phyloP scores from a whole-genome alignment of 192 early-diverging fungal species.

The Lobosporangium transversale region DNA sequence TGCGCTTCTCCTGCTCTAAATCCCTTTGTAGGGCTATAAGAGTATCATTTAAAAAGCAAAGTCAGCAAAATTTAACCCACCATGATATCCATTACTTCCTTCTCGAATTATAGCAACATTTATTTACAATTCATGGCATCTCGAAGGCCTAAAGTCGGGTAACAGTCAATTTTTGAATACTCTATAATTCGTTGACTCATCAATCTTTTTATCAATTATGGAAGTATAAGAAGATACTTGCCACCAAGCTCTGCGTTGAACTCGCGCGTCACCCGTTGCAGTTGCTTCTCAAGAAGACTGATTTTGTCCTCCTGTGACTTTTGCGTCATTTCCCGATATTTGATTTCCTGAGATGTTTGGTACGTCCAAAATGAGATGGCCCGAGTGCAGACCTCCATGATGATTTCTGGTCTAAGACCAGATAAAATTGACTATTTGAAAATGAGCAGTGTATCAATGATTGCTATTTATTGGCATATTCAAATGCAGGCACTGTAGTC shows the following conservation, averaged over 20 bases:
- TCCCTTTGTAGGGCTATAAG: conserved; percentile 48
- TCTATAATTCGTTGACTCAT: too few species aligned
- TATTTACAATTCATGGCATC: conserved; percentile 23
- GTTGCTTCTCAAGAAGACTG: conserved; percentile 37
- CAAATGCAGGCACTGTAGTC: not conserved
- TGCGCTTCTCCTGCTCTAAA: conserved; percentile 48
- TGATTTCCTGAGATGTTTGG: conserved; percentile 68
- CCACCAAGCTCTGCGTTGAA: conserved; percentile 35
- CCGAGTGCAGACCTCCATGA: conserved; percentile 73
- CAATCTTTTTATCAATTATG: too few species aligned
- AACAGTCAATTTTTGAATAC: too few species aligned
- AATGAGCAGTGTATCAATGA: too few species aligned
- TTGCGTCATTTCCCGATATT: conserved; percentile 48
- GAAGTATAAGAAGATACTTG: too few species aligned
- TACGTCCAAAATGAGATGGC: conserved; percentile 74
- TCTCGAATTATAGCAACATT: too few species aligned
- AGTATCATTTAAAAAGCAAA: too few species aligned
- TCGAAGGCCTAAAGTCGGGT: not conserved
- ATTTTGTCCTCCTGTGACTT: conserved; percentile 53
- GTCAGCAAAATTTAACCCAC: too few species aligned
- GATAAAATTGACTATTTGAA: conserved; percentile 75
- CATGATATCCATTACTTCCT: too few species aligned
- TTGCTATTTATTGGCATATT: too few species aligned
- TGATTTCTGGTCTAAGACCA: conserved; percentile 67
- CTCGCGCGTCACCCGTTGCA: conserved; percentile 47